These are phyloP conservation scores for Cladobotryum mycophilum DNA, from an alignment of 2,329 filamentous ascomycete genomes.

Conservation along the genomic window DNA sequence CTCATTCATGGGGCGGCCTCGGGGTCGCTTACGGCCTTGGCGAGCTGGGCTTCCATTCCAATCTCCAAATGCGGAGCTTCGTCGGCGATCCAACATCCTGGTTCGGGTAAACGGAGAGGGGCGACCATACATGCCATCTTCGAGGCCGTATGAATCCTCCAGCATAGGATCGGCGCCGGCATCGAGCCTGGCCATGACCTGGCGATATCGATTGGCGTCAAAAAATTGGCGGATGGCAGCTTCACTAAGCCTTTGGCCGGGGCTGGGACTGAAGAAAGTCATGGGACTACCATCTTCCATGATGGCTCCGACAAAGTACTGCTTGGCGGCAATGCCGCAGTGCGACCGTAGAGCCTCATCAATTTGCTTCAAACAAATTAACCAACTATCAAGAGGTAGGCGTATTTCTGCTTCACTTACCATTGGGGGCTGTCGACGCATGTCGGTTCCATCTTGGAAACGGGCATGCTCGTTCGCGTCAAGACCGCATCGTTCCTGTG, in stretches of 20 bases:
- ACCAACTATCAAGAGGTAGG: neutral
- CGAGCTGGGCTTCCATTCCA: conserved; percentile 24
- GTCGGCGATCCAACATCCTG: conserved; percentile 25
- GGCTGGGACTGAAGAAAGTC: conserved; percentile 43
- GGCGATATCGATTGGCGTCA: conserved; percentile 35
- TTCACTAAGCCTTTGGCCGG: conserved; percentile 32
- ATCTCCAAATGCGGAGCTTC: conserved; percentile 26
- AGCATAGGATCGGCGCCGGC: conserved; percentile 28
- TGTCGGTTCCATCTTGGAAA: conserved; percentile 29
- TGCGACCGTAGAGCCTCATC: conserved; percentile 45
- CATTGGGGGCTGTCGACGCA: conserved; percentile 33
- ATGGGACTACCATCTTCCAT: conserved; percentile 41
- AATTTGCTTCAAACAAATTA: conserved; percentile 35
- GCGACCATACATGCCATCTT: conserved; percentile 20
- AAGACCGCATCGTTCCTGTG: conserved; percentile 23
- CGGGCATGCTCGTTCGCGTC: conserved; percentile 28
- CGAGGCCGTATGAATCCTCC: conserved; percentile 26
- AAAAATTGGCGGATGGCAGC: conserved; percentile 41
- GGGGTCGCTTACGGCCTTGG: conserved; percentile 24
- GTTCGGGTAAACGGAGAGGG: conserved; percentile 20
- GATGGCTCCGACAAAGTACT: conserved; percentile 48
- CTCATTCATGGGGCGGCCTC: conserved; percentile 32
- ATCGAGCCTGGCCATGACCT: conserved; percentile 32
- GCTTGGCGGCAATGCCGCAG: conserved; percentile 44
- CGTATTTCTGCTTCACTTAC: conserved; percentile 20